A percentile compares a stretch with the other conserved stretches of the same genome.
Conservation (phyloP, 257 asterid genomes). For the Solanum infundibuliforme region DNA sequence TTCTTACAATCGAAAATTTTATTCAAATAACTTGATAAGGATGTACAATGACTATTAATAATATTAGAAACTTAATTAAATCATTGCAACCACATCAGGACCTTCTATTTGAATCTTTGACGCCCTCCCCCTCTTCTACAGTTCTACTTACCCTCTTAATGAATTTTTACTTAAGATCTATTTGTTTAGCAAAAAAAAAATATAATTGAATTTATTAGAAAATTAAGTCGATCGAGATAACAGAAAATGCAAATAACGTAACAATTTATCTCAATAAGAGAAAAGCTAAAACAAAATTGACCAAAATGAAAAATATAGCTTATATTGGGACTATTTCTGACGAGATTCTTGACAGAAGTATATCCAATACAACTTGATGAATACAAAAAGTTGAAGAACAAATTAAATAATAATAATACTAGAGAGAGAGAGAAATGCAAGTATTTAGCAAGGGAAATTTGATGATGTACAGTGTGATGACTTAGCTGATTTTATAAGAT, state of each 20-base stretch:
- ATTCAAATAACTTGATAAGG: neutral
- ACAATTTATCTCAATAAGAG: neutral
- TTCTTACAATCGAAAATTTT: no score
- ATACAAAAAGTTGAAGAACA: neutral
- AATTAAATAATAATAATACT: no score
- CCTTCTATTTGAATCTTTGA: neutral
- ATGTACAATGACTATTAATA: no score
- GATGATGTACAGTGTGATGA: neutral
- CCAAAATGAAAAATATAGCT: neutral
- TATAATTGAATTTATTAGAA: no score
- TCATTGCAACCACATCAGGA: neutral
- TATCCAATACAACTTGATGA: neutral
- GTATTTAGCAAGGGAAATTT: neutral
- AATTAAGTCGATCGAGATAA: neutral
- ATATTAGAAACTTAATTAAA: neutral
- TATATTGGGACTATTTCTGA: neutral
- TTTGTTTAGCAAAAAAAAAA: no score
- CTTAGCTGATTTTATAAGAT: neutral
- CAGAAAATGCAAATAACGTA: no score
- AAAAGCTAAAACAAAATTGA: neutral
- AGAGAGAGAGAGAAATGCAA: neutral
- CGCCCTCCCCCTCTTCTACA: neutral
- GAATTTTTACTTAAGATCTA: neutral
- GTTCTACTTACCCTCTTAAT: no score
- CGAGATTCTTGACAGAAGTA: neutral